Base-by-base conservation (phyloP, 2,329 filamentous ascomycete species). In the Colletotrichum sp. region DNA sequence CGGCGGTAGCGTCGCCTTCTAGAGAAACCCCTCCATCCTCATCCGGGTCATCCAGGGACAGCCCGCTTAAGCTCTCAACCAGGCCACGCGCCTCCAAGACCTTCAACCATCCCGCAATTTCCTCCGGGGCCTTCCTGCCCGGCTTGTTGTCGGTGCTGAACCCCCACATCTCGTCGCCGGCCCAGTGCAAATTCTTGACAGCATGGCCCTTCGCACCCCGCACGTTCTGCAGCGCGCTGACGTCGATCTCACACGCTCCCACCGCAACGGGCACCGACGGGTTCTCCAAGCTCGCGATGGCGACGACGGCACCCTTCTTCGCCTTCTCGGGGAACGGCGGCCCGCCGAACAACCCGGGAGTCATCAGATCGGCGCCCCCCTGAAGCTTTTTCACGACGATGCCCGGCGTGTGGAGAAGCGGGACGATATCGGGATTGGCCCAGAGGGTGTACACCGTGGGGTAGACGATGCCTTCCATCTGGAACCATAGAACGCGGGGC, bases 361-460 rank as follows among this genome's bases (percentile, higher is more conserved):
- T 55, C 64, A 67, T 67, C 24, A 67, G 64, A 16, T 67, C 64
- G n/a, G 66, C 66, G 28, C 66, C 66, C 1, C 18, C 24, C 49
- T 68, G 66, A 30, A 68, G 49, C 49, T 68, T 68, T 52, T 59
- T 68, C 49, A 68, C 66, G 32, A 68, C 66, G 13, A 62, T 69
- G 67, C 55, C 67, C 52, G 67, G 67, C 16, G 67, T 69, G 52
- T 69, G 67, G 52, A 69, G 67, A 24, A 69, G 67, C 67, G 67
- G 67, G 15, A 69, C 55, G 32, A 69, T 60, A 26, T 62, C 67
- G 21, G 67, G 8, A 28, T 69, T 69, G 15, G 49, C 21, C 67
- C 67, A 69, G 16, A 69, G 52, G 3, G 67, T 69, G 34, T 69
- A 69, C 28, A 69, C 67, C 52, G 67, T 60, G 67, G 67, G 67